A percentile compares a stretch with the other conserved stretches of the same genome.
phyloP scores from a whole-genome alignment of 495 filamentous ascomycete genomes.

The Xylaria intraflava region DNA sequence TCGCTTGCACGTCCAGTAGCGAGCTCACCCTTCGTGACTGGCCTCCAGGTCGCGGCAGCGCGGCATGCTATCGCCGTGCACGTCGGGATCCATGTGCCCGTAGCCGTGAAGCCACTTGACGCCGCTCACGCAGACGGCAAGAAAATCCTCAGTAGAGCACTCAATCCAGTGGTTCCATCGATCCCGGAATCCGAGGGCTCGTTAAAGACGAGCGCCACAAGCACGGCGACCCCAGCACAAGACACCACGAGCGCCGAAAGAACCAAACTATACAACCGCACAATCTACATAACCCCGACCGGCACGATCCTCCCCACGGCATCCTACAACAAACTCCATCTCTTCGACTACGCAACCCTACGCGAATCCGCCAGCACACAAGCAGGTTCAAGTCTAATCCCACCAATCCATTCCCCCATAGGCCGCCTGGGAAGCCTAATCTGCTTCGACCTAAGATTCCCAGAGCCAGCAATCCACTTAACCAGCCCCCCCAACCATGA shows the following conservation, averaged over 20 bases:
- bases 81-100: slow-evolving; percentile 81
- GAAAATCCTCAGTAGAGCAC: background rate
- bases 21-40: slow-evolving; percentile 57
- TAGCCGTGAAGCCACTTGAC: slow-evolving; percentile 30
- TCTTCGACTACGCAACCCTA: slow-evolving; percentile 37
- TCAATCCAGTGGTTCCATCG: slow-evolving; percentile 7
- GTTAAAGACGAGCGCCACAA: background rate
- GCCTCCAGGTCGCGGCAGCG: slow-evolving; percentile 61
- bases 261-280: slow-evolving; percentile 40
- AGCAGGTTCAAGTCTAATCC: slow-evolving; percentile 31
- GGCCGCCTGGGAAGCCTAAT: slow-evolving; percentile 74
- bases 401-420: slow-evolving; percentile 65
- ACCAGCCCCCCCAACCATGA: slow-evolving; percentile 42
- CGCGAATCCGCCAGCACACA: slow-evolving; percentile 30
- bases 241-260: slow-evolving; percentile 15
- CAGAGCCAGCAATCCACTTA: slow-evolving; percentile 65
- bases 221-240: background rate
- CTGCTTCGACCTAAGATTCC: slow-evolving; percentile 90
- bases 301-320: slow-evolving; percentile 29
- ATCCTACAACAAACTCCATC: slow-evolving; percentile 52
- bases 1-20: slow-evolving; percentile 53
- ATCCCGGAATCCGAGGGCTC: slow-evolving; percentile 5
- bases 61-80: slow-evolving; percentile 61
- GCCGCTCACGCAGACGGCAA: background rate
- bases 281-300: slow-evolving; percentile 38